Percentiles rank a stretch among this genome's conserved stretches.
phyloP scores from a whole-genome alignment of 2,329 filamentous ascomycete genomes.

The Hypoxylon rubiginosum region DNA sequence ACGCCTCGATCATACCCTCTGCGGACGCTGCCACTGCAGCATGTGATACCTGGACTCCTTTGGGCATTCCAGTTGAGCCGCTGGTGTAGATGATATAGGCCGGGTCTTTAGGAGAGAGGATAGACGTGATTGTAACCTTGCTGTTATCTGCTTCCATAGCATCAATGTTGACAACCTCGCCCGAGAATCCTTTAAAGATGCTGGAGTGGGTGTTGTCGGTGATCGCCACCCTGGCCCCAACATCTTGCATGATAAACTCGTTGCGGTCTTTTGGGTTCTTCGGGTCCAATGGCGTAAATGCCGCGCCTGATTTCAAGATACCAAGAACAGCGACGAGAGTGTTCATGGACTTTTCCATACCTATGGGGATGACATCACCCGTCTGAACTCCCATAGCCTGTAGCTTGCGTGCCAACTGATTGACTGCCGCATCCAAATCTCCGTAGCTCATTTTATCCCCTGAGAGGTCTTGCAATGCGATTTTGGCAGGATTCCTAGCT shows the following conservation, averaged over 20 bases:
- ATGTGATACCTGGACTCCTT: slow-evolving; percentile 59
- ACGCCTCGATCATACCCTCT: slow-evolving; percentile 27
- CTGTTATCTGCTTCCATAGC: no score
- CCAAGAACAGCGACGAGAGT: slow-evolving; percentile 44
- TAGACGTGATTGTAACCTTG: neutral
- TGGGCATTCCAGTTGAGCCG: slow-evolving; percentile 65
- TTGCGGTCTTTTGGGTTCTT: slow-evolving; percentile 42
- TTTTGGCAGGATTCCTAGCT: slow-evolving; percentile 2
- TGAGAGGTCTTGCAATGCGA: slow-evolving; percentile 8
- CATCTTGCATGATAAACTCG: slow-evolving; percentile 32
- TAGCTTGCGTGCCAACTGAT: neutral
- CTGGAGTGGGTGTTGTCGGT: slow-evolving; percentile 2
- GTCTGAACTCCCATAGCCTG: slow-evolving; percentile 18
- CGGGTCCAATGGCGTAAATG: slow-evolving; percentile 49
- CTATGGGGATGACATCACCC: slow-evolving; percentile 38
- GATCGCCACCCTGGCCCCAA: slow-evolving; percentile 21
- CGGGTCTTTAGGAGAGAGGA: neutral
- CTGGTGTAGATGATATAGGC: slow-evolving; percentile 62
- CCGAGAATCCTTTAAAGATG: neutral
- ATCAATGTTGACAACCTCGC: no score
- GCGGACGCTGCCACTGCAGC: slow-evolving; percentile 33
- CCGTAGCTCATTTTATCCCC: neutral
- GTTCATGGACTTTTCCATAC: slow-evolving; percentile 42
- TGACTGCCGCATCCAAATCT: neutral
- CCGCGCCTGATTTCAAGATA: slow-evolving; percentile 49